phyloP scores from a whole-genome alignment of 2,329 filamentous ascomycete species.

The Cadophora sp. region DNA sequence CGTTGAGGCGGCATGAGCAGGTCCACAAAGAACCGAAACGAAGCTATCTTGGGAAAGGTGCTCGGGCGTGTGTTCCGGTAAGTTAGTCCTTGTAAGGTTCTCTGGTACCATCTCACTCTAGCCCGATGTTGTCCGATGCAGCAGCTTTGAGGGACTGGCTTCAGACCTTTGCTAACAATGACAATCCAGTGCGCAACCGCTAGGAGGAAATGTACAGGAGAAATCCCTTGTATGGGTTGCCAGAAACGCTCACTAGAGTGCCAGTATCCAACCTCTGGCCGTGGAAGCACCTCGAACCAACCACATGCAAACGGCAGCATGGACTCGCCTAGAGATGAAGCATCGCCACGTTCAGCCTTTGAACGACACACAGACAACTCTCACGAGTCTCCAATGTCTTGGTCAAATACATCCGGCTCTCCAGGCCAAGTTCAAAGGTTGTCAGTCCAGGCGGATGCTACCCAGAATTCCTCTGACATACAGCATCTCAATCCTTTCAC shows the following conservation, averaged over 20 bases:
- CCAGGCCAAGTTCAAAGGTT: constrained; percentile 12
- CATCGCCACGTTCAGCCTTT: not conserved
- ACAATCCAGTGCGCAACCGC: constrained; percentile 28
- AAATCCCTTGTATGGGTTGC: constrained; percentile 31
- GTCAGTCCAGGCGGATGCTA: not conserved
- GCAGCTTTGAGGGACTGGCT: not conserved
- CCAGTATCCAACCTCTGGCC: constrained; percentile 24
- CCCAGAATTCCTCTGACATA: not conserved
- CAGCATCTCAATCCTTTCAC: not conserved
- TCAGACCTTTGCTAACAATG: not conserved
- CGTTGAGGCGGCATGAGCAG: constrained; percentile 38
- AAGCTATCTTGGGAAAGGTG: constrained; percentile 32
- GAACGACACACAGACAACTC: not conserved
- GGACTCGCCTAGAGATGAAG: not conserved
- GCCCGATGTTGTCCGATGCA: not conserved
- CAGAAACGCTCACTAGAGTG: constrained; percentile 33
- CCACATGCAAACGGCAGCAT: not conserved
- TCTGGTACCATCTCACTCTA: not conserved
- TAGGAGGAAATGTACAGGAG: constrained; percentile 36
- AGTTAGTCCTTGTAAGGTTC: not conserved
- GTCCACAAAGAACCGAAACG: constrained; percentile 35
- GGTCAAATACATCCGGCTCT: constrained; percentile 22
- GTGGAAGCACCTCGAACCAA: constrained; percentile 3
- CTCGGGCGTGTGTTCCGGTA: constrained; percentile 33
- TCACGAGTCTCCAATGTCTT: constrained; percentile 27